phyloP scores from a whole-genome alignment of 2,329 filamentous ascomycete genomes.

The Nemania sp. region DNA sequence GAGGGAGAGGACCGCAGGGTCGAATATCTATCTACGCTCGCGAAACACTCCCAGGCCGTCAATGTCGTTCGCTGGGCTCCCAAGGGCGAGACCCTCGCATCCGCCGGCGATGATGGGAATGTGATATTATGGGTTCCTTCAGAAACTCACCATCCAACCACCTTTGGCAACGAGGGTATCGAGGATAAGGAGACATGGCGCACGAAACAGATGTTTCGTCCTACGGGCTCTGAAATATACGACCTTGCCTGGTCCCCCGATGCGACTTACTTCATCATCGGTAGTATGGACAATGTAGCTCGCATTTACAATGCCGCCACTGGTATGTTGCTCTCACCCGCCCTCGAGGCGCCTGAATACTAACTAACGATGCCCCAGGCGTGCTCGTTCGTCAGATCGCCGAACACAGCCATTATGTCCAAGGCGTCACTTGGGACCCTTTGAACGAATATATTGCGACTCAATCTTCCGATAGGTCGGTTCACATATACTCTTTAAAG shows the following conservation, averaged over 20 bases:
- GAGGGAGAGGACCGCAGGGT: conserved; percentile 89
- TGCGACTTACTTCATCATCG: conserved; percentile 93
- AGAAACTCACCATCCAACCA: conserved; percentile 74
- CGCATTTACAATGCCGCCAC: conserved; percentile 95
- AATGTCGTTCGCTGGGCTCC: conserved; percentile 98
- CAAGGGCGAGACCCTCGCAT: conserved; percentile 92
- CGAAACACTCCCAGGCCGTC: conserved; percentile 95
- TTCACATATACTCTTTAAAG: conserved; percentile 96
- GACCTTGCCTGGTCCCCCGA: conserved; percentile 99
- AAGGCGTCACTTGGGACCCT: conserved; percentile 98
- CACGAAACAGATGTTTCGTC: conserved; percentile 97
- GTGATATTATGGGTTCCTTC: conserved; percentile 96
- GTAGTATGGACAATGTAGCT: conserved; percentile 99
- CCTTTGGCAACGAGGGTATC: conserved; percentile 83
- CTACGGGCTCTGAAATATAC: conserved; percentile 95
- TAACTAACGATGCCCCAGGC: conserved; percentile 40
- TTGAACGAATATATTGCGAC: conserved; percentile 98
- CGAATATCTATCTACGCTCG: conserved; percentile 89
- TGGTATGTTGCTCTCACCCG: conserved; percentile 53
- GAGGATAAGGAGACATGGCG: conserved; percentile 98
- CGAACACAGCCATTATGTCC: conserved; percentile 80
- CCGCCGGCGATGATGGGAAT: conserved; percentile 96
- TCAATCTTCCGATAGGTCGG: conserved; percentile 96
- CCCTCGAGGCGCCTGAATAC: not conserved
- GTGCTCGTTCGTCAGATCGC: conserved; percentile 49